Evolutionary conservation across 805 yeast species (phyloP).

Genomic region (Tetrapisispora nanseiensis): DNA sequence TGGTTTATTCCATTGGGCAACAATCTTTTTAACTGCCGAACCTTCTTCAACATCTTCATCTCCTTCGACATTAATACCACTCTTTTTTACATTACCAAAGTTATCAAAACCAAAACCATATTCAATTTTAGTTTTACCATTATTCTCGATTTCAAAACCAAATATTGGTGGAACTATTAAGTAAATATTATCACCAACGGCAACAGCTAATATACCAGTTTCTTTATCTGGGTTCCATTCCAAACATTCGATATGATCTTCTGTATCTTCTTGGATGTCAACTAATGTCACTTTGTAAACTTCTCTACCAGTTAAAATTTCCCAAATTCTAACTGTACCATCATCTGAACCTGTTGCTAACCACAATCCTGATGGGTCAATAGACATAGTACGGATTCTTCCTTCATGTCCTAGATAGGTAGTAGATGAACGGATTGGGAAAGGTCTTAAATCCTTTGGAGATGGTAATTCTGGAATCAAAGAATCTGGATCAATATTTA

Average conservation of each 20-base stretch:
- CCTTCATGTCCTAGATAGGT: conserved; percentile 75
- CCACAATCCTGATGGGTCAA: conserved; percentile 89
- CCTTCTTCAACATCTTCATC: conserved; percentile 30
- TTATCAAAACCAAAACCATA: conserved; percentile 84
- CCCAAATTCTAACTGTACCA: conserved; percentile 95
- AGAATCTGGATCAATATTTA: conserved; percentile 92
- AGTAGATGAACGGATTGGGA: conserved; percentile 87
- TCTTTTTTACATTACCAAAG: conserved; percentile 44
- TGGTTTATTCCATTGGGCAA: conserved; percentile 80
- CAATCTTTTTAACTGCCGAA: conserved; percentile 37
- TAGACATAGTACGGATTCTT: conserved; percentile 67
- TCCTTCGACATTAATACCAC: conserved; percentile 31
- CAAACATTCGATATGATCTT: conserved; percentile 69
- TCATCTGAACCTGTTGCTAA: conserved; percentile 97
- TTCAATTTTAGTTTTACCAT: conserved; percentile 69
- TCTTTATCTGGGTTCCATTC: conserved; percentile 83
- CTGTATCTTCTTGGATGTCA: conserved; percentile 45
- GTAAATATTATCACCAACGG: conserved; percentile 72
- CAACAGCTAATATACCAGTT: conserved; percentile 72
- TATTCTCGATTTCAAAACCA: conserved; percentile 78
- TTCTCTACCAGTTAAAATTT: conserved; percentile 88
- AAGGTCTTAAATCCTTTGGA: conserved; percentile 92
- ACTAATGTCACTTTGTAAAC: conserved; percentile 54
- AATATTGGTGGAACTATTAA: conserved; percentile 84
- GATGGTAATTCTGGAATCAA: conserved; percentile 93